Evolutionary conservation across 169 alveolate species (phyloP), one percentile per base, ranked within the genome.

Genomic region (Plasmodium gonderi): DNA sequence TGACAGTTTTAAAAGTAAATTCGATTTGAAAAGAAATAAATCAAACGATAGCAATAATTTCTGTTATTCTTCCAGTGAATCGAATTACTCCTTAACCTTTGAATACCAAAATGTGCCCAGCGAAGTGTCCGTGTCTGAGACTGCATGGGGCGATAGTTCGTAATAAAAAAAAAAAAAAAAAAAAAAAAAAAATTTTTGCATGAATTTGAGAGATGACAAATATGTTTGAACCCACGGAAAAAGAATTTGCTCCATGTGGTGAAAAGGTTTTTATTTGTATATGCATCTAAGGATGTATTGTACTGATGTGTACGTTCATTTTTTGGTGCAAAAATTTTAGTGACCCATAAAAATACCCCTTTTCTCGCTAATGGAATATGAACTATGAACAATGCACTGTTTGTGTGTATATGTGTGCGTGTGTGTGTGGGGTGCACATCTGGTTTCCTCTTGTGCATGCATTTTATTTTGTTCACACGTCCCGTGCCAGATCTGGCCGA

Each of bases 41-140:
- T 12, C 42, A 17, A 29, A 77, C 80, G 64, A 29, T 9, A 36
- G 47, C 12, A 76, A 79, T 12, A 49, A 60, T 8, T 40, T 42
- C 51, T 29, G 36, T 33, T 14, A 29, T 69, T 90, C 90, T 11
- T 90, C 91, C 31, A 79, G 94, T 45, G 90, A 90, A 44, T 90
- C 94, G 0, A 79, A 90, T 78, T 90, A 90, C 80, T 90, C 94
- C 36, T 36, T 90, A 6, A 49, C 74, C 11, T 90, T 67, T 78
- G 94, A 90, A 47, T 90, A 90, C 49, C 36, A 78, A 26, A 90
- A 78, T 67, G 90, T 90, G 0, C 94, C 94, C 17, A 90, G 94
- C 60, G 94, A 90, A 65, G 31, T 90, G 51, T 90, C 94, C 4
- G 60, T 90, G 49, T 90, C 94, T 1, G 94, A 90, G 29, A 33